These are phyloP conservation scores for Trametes meyenii DNA, from an alignment of 768 basidiomycete species.

Conservation along the genomic window DNA sequence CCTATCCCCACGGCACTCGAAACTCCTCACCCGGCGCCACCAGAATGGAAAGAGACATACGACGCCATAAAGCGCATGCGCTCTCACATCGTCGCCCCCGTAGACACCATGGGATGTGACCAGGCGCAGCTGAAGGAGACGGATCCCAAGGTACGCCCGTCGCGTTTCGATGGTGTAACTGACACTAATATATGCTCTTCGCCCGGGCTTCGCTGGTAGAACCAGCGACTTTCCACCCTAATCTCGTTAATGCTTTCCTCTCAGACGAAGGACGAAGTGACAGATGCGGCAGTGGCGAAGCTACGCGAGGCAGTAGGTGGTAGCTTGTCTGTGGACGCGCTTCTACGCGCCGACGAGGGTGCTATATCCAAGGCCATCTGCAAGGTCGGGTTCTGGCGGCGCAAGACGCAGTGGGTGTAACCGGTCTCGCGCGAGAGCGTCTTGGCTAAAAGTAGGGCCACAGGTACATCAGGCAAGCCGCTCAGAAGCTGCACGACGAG, in stretches of 20 bases:
- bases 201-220: conserved; percentile 45
- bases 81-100: conserved; percentile 72
- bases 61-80: conserved; percentile 78
- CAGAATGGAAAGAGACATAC: conserved; percentile 51
- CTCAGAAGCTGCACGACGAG: conserved; percentile 65
- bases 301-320: conserved; percentile 77
- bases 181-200: neutral
- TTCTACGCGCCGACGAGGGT: conserved; percentile 63
- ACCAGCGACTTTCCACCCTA: conserved; percentile 79
- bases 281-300: conserved; percentile 74
- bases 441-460: neutral
- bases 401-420: conserved; percentile 73
- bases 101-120: conserved; percentile 92
- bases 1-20: conserved; percentile 17
- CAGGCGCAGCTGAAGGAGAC: conserved; percentile 63
- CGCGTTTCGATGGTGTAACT: conserved; percentile 9
- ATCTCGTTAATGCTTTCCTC: conserved; percentile 95
- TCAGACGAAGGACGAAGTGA: conserved; percentile 93
- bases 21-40: conserved; percentile 25
- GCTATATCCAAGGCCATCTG: conserved; percentile 75
- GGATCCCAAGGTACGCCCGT: conserved; percentile 59
- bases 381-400: conserved; percentile 92
- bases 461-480: conserved; percentile 78
- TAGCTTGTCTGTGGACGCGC: conserved; percentile 70
- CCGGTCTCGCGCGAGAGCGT: neutral